Evolutionary conservation across 2,329 filamentous ascomycete genomes (phyloP).

Genomic region (Ceratocystis ficicola): DNA sequence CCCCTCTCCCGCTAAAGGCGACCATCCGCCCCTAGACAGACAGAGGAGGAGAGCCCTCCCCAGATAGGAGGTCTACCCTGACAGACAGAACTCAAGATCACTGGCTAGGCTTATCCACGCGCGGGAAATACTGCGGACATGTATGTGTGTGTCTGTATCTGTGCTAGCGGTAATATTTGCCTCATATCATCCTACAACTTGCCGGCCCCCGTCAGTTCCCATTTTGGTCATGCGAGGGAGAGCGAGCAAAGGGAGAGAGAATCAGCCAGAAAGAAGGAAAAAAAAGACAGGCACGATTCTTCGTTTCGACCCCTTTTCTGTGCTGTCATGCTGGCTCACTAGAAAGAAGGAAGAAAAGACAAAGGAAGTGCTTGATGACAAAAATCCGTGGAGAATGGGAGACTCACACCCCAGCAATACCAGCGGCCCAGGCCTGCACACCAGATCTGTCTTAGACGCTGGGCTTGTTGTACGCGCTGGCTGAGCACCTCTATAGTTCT

Average conservation of each 20-base stretch:
- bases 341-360: neutral
- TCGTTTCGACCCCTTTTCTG: constrained; percentile 4
- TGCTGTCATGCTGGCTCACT: neutral
- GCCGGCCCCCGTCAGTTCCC: too few species aligned
- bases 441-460: neutral
- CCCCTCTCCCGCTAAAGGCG: too few species aligned
- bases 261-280: neutral
- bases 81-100: neutral
- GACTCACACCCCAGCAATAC: too few species aligned
- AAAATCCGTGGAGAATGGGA: neutral
- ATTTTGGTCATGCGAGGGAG: neutral
- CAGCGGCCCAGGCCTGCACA: too few species aligned
- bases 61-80: too few species aligned
- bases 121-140: neutral
- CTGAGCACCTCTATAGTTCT: too few species aligned
- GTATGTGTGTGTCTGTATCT: too few species aligned
- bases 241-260: neutral
- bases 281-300: neutral
- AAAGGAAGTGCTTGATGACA: neutral
- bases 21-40: neutral
- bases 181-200: neutral
- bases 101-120: neutral
- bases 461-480: too few species aligned
- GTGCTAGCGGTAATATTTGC: too few species aligned
- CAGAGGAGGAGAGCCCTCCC: neutral